A percentile compares a stretch with the other conserved stretches of the same genome.
Conservation (phyloP, 495 filamentous ascomycete species). For the Aspergillus egyptiacus region DNA sequence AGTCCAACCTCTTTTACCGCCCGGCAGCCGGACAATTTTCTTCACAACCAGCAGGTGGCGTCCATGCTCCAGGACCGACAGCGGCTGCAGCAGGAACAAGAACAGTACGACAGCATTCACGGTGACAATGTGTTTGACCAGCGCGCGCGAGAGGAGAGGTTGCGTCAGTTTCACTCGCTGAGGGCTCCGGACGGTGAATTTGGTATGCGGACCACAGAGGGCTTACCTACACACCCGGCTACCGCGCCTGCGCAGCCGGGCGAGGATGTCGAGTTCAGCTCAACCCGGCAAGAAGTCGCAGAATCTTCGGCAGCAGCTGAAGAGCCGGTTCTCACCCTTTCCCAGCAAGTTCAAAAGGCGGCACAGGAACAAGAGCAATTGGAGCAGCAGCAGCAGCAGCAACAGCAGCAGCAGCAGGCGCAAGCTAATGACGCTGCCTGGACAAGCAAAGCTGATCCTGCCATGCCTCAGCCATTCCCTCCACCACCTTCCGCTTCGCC, state of each 20-base stretch:
- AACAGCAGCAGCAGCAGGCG: constrained; percentile 25
- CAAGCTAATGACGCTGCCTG: constrained; percentile 52
- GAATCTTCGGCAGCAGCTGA: constrained; percentile 21
- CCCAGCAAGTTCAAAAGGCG: constrained; percentile 56
- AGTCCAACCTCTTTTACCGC: constrained; percentile 41
- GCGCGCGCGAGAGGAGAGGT: constrained; percentile 51
- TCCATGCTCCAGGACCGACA: constrained; percentile 56
- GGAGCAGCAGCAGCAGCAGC: constrained; percentile 25
- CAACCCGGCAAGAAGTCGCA: constrained; percentile 12
- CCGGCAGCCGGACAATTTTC: constrained; percentile 48
- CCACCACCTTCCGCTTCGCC: constrained; percentile 68
- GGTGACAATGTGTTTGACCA: constrained; percentile 45
- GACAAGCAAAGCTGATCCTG: constrained; percentile 50
- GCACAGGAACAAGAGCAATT: constrained; percentile 60
- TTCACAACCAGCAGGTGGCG: constrained; percentile 54
- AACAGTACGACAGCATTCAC: constrained; percentile 49
- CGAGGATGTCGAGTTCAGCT: constrained; percentile 18
- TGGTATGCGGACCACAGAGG: constrained; percentile 37
- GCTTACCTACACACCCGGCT: constrained; percentile 38
- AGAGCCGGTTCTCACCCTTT: constrained; percentile 56
- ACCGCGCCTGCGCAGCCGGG: constrained; percentile 12
- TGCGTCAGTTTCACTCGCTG: constrained; percentile 59
- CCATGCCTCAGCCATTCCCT: constrained; percentile 73
- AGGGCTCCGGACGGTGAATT: constrained; percentile 48
- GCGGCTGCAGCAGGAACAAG: constrained; percentile 58